Base-by-base conservation (phyloP, 306 rosid genomes). In the Rosa lucieae region DNA sequence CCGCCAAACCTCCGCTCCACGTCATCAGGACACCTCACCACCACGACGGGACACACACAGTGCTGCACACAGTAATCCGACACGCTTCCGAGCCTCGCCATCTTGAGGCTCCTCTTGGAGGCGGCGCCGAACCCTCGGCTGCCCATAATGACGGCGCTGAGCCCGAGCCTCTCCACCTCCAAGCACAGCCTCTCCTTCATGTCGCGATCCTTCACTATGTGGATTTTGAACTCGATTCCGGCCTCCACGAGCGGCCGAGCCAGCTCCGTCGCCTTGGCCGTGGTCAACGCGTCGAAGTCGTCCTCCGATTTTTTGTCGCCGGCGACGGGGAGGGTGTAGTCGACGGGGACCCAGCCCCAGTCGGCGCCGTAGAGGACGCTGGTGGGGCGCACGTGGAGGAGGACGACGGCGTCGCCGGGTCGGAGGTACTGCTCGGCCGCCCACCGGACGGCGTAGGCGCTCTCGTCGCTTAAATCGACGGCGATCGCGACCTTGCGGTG, bases 371-470 rank as follows among this genome's bases (percentile, higher is more conserved):
- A 95, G 66, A 95, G 93, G 77, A 86, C 90, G 88, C 77, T 82
- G 8, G 97, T 91, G 75, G 99, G 92, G 0, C 90, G 94, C 37
- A 93, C 99, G 89, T 95, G 96, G 70, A 95, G 96, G 77, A 95
- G 95, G 82, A 93, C 84, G 47, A 95, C 98, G 47, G 80, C 58
- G 84, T 95, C 99, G 0, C 92, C 89, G 3, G 97, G 98, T 0
- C 98, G 94, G 77, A 95, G 92, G 73, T 95, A 95, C 85, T 95
- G 87, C 78, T 91, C 89, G 6, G 91, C 94, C 0, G 99, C 91
- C 98, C 99, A 95, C n/a, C 85, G 90, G 74, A 95, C 93, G 62
- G 98, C 90, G 83, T 85, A 73, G 32, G 99, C 98, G 78, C 99
- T 95, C 88, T 95, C 99, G 75, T 93, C 87, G 89, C 98, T 92